phyloP scores from a whole-genome alignment of 345 rosid genomes.

The Passiflora organensis region DNA sequence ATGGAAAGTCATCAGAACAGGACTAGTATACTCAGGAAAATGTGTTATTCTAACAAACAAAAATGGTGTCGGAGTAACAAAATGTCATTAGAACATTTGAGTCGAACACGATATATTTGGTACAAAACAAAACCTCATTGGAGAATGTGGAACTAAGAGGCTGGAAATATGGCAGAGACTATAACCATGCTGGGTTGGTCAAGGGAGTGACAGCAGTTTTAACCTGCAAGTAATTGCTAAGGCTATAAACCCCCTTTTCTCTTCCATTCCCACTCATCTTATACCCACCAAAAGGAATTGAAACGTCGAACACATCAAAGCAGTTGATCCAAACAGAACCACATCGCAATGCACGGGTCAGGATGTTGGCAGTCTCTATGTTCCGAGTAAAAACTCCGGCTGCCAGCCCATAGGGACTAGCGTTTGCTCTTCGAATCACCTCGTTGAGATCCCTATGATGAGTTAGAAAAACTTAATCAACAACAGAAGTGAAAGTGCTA shows the following conservation, averaged over 20 bases:
- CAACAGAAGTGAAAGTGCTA: background rate
- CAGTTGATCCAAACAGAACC: constrained; percentile 78
- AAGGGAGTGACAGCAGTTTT: constrained; percentile 79
- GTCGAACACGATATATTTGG: background rate
- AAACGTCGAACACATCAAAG: constrained; percentile 60
- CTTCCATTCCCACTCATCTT: constrained; percentile 83
- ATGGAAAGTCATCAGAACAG: no score
- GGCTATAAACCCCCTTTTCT: constrained; percentile 73
- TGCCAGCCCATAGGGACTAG: constrained; percentile 53
- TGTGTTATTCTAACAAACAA: background rate
- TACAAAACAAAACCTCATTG: background rate
- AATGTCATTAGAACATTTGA: background rate
- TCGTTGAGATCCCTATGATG: constrained; percentile 55
- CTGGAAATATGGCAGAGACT: background rate
- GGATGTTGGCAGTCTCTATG: constrained; percentile 61
- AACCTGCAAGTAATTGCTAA: constrained; percentile 67
- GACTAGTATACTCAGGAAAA: background rate
- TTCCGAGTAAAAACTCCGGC: constrained; percentile 72
- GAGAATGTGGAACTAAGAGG: no score
- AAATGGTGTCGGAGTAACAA: background rate
- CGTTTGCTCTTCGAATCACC: constrained; percentile 60
- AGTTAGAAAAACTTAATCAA: no score
- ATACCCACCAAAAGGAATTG: constrained; percentile 80
- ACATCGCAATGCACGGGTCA: constrained; percentile 52
- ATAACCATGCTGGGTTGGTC: constrained; percentile 77